A percentile compares a stretch with the other conserved stretches of the same genome.
Evolutionary conservation across 305 asterid species (phyloP).

Genomic region (Solanum aculeatissimum): DNA sequence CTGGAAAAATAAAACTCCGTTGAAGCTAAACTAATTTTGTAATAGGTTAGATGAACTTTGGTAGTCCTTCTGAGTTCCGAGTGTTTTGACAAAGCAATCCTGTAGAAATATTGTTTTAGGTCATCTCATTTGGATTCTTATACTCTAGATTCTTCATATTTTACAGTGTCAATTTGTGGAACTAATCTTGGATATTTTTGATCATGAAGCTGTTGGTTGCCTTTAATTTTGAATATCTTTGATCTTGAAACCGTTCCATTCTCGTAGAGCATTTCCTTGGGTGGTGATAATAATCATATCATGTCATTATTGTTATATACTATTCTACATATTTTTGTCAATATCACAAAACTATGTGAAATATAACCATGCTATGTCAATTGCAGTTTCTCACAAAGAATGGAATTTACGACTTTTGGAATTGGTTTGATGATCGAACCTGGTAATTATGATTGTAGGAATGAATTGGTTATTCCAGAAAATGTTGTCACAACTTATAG

Average conservation of each 20-base stretch:
- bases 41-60: background rate
- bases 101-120: background rate
- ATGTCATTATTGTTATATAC: background rate
- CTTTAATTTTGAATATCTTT: background rate
- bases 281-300: background rate
- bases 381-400: constrained; percentile 82
- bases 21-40: background rate
- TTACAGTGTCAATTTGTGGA: background rate
- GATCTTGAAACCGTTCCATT: background rate
- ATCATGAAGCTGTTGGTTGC: background rate
- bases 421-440: constrained; percentile 99
- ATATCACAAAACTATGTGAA: background rate
- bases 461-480: background rate
- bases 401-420: constrained; percentile 99
- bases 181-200: background rate
- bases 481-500: background rate
- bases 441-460: constrained; percentile 46
- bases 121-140: background rate
- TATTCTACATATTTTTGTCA: background rate
- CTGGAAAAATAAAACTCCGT: background rate
- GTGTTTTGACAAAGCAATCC: background rate
- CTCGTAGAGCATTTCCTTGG: background rate
- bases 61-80: background rate
- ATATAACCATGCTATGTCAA: constrained; percentile 9
- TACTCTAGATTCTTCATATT: background rate